These are phyloP conservation scores for Fragosphaeria purpurea DNA, from an alignment of 2,329 filamentous ascomycete genomes.

Conservation along the genomic window DNA sequence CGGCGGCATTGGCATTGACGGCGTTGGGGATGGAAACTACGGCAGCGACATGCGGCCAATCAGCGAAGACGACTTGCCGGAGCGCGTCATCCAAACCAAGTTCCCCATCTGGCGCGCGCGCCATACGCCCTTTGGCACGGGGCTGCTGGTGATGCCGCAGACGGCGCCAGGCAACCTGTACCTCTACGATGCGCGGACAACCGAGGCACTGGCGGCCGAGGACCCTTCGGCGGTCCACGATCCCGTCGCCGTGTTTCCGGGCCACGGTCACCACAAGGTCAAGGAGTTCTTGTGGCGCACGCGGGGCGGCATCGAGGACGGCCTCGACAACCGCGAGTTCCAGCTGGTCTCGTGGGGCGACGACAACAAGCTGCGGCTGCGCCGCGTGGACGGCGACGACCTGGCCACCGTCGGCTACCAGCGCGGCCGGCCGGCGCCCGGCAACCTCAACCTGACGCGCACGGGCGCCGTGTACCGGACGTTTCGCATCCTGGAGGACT, in stretches of 20 bases:
- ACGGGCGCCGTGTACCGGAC: constrained; percentile 77
- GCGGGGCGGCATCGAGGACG: constrained; percentile 55
- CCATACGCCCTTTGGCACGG: constrained; percentile 82
- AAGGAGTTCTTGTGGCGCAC: constrained; percentile 89
- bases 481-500: constrained; percentile 63
- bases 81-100: constrained; percentile 68
- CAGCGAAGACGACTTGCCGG: constrained; percentile 51
- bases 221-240: constrained; percentile 31
- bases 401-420: constrained; percentile 62
- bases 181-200: constrained; percentile 59
- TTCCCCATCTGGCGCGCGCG: constrained; percentile 88
- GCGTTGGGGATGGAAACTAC: too few species aligned
- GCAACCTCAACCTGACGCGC: constrained; percentile 64
- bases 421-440: constrained; percentile 55
- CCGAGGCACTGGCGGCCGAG: constrained; percentile 24
- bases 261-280: constrained; percentile 57
- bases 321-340: constrained; percentile 77
- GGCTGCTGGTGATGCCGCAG: constrained; percentile 84
- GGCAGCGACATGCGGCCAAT: constrained; percentile 17
- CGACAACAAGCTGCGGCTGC: constrained; percentile 71
- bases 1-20: background rate
- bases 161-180: constrained; percentile 77
- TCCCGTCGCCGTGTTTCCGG: constrained; percentile 48
- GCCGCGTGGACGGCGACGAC: constrained; percentile 56
- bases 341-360: constrained; percentile 90